Evolutionary conservation across 2,329 filamentous ascomycete genomes (phyloP), one percentile per base, ranked within the genome.

Genomic region (Fusarium sp.): DNA sequence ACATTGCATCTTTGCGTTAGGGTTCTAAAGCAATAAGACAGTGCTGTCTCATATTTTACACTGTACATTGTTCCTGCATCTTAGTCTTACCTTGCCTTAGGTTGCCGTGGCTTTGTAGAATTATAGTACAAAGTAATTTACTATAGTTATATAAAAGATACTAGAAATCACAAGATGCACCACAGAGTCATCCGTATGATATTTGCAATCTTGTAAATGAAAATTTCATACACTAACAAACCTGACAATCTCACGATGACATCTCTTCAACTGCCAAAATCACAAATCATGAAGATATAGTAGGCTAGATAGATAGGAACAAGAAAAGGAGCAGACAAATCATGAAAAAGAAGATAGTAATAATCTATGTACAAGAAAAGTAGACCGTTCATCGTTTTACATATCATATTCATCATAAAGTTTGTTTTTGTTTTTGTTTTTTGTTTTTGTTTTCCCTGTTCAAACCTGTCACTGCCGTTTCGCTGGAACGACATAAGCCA

Each of bases 401-500:
- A 39, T 62, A 49, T 73, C 60, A 54, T 73, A 49, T 45, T 70
- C 49, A 60, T 76, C 58, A 62, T 57, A 56, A 64, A 33, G 15
- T 27, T 27, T 52, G 23, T 21, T 10, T 46, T 33, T 33, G 14
- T 15, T 33, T 56, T 45, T 29, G 27, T n/a, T 29, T 29, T 27
- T 27, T 27, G 45, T 15, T n/a, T 52, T 60, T 38, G 49, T 11
- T 27, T 51, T 42, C 35, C 11, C 18, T 15, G 31, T 41, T 31
- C 23, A 51, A 29, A 14, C 19, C 16, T 46, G 38, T 65, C 41
- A 39, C n/a, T 52, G 66, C 35, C 37, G 45, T 55, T 71, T 69
- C 33, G 69, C 63, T 27, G 74, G 74, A 29, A 78, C 46, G 42
- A 78, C 73, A 54, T 78, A 78, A 37, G 76, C 76, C 57, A 78